Conservation (phyloP, 116 monocot genomes). For the Posidonia oceanica region DNA sequence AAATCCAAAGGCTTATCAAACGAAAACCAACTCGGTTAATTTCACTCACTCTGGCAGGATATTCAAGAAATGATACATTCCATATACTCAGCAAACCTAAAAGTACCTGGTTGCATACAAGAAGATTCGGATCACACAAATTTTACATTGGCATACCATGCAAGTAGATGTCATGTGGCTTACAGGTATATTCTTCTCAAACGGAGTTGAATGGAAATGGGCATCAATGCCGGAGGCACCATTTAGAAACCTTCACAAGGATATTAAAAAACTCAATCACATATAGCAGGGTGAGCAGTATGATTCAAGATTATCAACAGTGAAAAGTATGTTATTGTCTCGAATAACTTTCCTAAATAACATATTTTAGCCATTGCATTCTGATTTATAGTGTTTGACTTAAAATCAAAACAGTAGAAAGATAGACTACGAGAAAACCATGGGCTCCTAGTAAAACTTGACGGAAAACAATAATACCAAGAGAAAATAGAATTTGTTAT, state of each 20-base stretch:
- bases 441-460: too few species aligned
- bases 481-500: too few species aligned
- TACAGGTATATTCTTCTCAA: slow-evolving; percentile 96
- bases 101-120: slow-evolving; percentile 53
- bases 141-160: neutral
- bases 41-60: slow-evolving; percentile 80
- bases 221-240: slow-evolving; percentile 86
- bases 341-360: too few species aligned
- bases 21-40: neutral
- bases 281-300: neutral
- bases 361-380: too few species aligned
- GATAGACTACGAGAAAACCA: too few species aligned
- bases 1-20: neutral
- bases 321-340: too few species aligned
- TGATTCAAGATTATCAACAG: too few species aligned
- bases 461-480: too few species aligned
- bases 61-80: slow-evolving; percentile 92
- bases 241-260: slow-evolving; percentile 57
- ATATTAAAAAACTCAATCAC: neutral
- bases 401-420: too few species aligned
- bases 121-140: neutral
- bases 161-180: slow-evolving; percentile 11
- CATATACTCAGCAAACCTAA: slow-evolving; percentile 90
- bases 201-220: slow-evolving; percentile 69
- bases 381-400: too few species aligned